Evolutionary conservation across 2,329 filamentous ascomycete species (phyloP).

Genomic region (Aspergillus quadrilineatus): DNA sequence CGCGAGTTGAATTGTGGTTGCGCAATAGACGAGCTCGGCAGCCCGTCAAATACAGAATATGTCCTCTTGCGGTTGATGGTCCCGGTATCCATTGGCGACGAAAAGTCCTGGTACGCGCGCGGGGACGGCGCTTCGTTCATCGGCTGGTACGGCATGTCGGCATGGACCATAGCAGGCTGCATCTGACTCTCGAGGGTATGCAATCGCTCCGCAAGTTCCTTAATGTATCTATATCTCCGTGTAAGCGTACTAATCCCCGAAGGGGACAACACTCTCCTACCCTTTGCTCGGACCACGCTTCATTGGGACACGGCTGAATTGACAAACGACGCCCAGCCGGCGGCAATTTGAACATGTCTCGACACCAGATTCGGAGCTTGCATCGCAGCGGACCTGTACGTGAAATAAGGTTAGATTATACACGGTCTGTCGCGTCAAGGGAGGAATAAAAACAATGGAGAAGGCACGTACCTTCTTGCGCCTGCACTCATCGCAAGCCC

Average conservation of each 20-base stretch:
- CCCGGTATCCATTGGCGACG: conserved; percentile 49
- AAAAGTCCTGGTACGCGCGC: conserved; percentile 53
- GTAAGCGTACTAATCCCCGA: conserved; percentile 21
- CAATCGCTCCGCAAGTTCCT: conserved; percentile 82
- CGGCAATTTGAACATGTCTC: conserved; percentile 79
- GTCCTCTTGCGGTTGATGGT: conserved; percentile 48
- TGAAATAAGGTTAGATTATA: conserved; percentile 22
- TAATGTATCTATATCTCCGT: conserved; percentile 67
- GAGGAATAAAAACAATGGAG: conserved; percentile 14
- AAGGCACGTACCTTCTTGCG: conserved; percentile 65
- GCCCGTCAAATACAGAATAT: conserved; percentile 50
- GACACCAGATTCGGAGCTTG: conserved; percentile 69
- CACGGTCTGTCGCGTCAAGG: conserved; percentile 17
- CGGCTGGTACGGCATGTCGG: conserved; percentile 44
- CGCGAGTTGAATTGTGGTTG: conserved; percentile 38
- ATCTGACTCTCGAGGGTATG: conserved; percentile 80
- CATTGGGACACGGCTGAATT: conserved; percentile 84
- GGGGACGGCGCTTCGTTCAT: conserved; percentile 45
- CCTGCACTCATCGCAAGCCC: conserved; percentile 85
- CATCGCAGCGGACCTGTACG: conserved; percentile 74
- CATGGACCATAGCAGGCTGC: conserved; percentile 40
- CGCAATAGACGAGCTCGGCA: conserved; percentile 43
- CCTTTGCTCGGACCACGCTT: conserved; percentile 89
- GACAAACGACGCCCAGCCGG: conserved; percentile 71
- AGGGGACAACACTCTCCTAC: conserved; percentile 40